Evolutionary conservation across 495 filamentous ascomycete species (phyloP), one percentile per base, ranked within the genome.

Genomic region (Friedmanniomyces simplex): DNA sequence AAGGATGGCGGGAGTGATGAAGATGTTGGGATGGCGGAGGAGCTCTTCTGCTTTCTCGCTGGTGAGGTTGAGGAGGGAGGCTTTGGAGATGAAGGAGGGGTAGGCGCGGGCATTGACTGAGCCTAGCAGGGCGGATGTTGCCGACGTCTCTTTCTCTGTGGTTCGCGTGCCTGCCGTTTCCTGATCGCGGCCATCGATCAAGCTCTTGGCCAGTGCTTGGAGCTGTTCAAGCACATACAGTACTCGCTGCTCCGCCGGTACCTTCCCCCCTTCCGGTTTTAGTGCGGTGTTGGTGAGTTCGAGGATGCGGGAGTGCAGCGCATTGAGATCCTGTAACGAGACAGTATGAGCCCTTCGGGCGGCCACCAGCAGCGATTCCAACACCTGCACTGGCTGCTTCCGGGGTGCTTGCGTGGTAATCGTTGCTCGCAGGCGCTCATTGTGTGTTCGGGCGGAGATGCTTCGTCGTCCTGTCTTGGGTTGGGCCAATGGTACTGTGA

Each of bases 1-100:
- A 10, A 98, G 79, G 0, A 88, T 70, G 26, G 75, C 68, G 1
- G 82, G 83, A 4, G 89, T 85, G 63, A 98, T 89, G 74, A 90
- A 91, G 37, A 95, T 81, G 28, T 81, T 77, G 4, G 89, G 84
- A 59, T 93, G 81, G 32, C 80, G 77, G 47, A 96, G 53, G 50
- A 96, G 74, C 0, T 73, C 67, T 65, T 86, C 84, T 52, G 82
- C 81, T 12, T 78, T 68, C 12, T 69, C 59, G 22, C 80, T 79
- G 57, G 87, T 66, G 13, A 69, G 60, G 13, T 79, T 73, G 26
- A 74, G 70, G 18, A 63, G 47, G 24, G 57, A 60, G 32, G 71
- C 37, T 49, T 59, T 53, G 52, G 32, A 42, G 24, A 59, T 26
- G 46, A 54, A 42, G 55, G 57, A 45, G 13, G 60, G 55, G 22